phyloP scores from a whole-genome alignment of 2,329 filamentous ascomycete genomes.

The Cytospora piceae region DNA sequence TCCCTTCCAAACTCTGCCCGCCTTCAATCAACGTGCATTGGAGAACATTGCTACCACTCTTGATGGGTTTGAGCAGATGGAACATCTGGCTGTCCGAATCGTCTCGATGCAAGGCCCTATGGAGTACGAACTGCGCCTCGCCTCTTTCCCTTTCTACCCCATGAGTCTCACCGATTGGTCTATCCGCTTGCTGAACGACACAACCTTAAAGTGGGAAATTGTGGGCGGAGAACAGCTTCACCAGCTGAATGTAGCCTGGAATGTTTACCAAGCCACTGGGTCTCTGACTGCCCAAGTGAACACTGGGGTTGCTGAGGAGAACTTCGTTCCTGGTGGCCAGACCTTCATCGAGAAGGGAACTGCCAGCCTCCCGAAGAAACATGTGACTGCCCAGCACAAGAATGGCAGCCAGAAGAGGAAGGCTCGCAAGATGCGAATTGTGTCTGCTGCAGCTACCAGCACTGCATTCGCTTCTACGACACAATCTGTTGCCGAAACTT shows the following conservation, averaged over 20 bases:
- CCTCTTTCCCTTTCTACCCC: constrained; percentile 28
- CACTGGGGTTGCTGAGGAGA: not conserved
- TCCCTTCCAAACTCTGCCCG: constrained; percentile 21
- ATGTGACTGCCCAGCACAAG: not conserved
- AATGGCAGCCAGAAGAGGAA: constrained; percentile 28
- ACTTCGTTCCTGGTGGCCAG: not conserved
- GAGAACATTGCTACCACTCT: constrained; percentile 19
- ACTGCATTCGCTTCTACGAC: constrained; percentile 11
- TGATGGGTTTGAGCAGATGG: constrained; percentile 19
- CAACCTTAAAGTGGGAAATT: constrained; percentile 12
- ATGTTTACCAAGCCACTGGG: constrained; percentile 3
- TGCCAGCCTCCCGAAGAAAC: not conserved
- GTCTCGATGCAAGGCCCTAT: constrained; percentile 23
- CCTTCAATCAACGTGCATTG: constrained; percentile 24
- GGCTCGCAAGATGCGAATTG: constrained; percentile 17
- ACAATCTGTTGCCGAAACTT: constrained; percentile 6
- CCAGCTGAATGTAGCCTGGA: constrained; percentile 23
- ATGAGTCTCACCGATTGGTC: constrained; percentile 26
- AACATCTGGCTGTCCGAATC: constrained; percentile 14
- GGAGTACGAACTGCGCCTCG: constrained; percentile 27
- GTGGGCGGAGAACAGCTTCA: not conserved
- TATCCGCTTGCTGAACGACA: constrained; percentile 21
- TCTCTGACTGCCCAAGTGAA: constrained; percentile 12
- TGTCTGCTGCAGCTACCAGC: not conserved
- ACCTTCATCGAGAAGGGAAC: not conserved